Conservation (phyloP, 2,329 filamentous ascomycete species). For the Aspergillus pseudoglaucus region DNA sequence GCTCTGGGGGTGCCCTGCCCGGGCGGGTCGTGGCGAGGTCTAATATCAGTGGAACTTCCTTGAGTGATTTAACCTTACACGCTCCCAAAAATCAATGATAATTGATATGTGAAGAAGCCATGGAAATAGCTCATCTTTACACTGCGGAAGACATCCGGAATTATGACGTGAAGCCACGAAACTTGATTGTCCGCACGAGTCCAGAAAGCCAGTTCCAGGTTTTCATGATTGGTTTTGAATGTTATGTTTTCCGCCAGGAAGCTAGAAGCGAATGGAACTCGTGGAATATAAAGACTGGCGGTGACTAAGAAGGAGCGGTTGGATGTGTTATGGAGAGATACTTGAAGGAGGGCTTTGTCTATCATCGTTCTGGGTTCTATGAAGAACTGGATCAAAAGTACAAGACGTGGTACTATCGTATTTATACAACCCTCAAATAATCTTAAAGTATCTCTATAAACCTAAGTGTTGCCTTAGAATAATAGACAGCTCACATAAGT, state of each 20-base stretch:
- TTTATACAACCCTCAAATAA: no score
- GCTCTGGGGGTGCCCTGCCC: no score
- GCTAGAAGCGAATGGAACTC: background rate
- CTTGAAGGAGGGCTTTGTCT: background rate
- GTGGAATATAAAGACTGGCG: background rate
- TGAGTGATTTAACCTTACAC: background rate
- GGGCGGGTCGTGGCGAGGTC: no score
- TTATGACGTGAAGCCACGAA: background rate
- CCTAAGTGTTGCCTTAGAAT: no score
- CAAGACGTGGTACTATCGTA: no score
- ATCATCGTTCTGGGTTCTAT: background rate
- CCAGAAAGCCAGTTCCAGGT: background rate
- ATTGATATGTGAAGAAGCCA: background rate
- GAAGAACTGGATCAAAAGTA: no score
- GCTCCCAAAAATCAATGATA: background rate
- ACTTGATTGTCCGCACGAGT: background rate
- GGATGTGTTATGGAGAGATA: background rate
- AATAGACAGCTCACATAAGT: no score
- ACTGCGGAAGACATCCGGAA: background rate
- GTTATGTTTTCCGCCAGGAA: background rate
- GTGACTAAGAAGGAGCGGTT: background rate
- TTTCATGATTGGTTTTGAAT: background rate
- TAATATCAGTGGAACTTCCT: background rate
- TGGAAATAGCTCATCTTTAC: background rate
- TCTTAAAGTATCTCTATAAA: no score